Base-by-base conservation (phyloP, 1,139 yeast species). In the Yarrowia galli region DNA sequence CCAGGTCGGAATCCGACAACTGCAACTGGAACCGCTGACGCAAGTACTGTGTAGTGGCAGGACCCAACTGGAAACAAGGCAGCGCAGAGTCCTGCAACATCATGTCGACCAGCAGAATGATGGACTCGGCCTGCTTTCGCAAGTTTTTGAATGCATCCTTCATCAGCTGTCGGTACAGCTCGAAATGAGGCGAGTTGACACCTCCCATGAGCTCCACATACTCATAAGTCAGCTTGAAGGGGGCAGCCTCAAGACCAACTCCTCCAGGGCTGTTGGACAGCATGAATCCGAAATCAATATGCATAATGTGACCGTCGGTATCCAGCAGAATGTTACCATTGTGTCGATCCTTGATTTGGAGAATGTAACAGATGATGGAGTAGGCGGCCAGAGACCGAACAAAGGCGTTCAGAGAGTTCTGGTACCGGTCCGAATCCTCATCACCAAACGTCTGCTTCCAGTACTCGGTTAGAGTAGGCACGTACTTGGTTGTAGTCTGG, bases 251-350 rank as follows among this genome's bases (percentile, higher is more conserved):
- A 77, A 95, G 92, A 0, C 98, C 97, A 68, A 95, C 92, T 10
- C 56, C 54, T 2, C 98, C 98, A 0, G 99, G 99, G 0, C 98
- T 89, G 74, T 95, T 95, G 0, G 97, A 91, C 7, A 95, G 81
- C 74, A 95, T 79, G 76, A 92, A 95, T 0, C 99, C 99, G 80
- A 95, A 95, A 79, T 95, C 99, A 73, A 95, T 95, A 76, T 95
- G 99, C 64, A 92, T 88, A 16, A 95, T 89, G 76, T 95, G 98
- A 0, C 99, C 99, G 72, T 93, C 97, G 70, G 88, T 87, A 75
- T 95, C 99, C 20, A 95, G 80, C 90, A 95, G 89, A 64, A 95
- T 93, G 77, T 95, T 95, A 74, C 99, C 99, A 77, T 95, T 95
- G 75, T 95, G 99, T 70, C 99, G 85, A 77, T 95, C 99, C 74